These are phyloP conservation scores for Kazachstania viticola DNA, from an alignment of 805 yeast species.

Conservation along the genomic window DNA sequence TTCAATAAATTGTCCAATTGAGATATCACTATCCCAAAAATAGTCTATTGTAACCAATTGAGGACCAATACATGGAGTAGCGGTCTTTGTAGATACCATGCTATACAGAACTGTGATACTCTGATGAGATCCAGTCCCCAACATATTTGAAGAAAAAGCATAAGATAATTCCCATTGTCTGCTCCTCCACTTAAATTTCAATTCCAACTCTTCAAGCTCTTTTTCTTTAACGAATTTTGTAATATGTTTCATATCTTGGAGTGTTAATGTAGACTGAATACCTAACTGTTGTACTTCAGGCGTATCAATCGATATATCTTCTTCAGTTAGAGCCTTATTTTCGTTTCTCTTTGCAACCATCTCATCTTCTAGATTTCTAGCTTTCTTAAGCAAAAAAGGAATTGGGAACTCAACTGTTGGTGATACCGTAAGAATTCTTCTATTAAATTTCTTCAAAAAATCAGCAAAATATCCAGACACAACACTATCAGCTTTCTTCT, in stretches of 20 bases:
- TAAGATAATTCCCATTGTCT: constrained; percentile 62
- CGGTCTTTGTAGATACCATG: constrained; percentile 68
- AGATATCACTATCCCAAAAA: constrained; percentile 83
- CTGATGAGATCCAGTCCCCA: constrained; percentile 66
- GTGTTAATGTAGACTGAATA: constrained; percentile 21
- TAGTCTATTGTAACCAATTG: constrained; percentile 72
- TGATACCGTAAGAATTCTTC: constrained; percentile 64
- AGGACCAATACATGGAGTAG: constrained; percentile 92
- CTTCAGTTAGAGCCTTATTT: constrained; percentile 20
- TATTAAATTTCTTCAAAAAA: constrained; percentile 31
- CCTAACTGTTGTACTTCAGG: constrained; percentile 11
- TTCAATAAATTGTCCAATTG: constrained; percentile 83
- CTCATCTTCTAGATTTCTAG: constrained; percentile 39
- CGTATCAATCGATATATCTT: constrained; percentile 5
- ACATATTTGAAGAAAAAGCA: constrained; percentile 41
- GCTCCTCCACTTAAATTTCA: constrained; percentile 23
- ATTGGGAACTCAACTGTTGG: constrained; percentile 69
- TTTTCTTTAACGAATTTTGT: constrained; percentile 24
- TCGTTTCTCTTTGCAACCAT: constrained; percentile 20
- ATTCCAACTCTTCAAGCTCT: constrained; percentile 22
- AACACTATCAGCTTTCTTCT: constrained; percentile 8
- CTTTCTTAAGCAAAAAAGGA: constrained; percentile 51
- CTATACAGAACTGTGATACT: constrained; percentile 69
- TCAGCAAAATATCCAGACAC: constrained; percentile 27
- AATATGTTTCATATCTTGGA: constrained; percentile 25